Conservation (phyloP, 202 grass and related monocot genomes). For the Setaria viridis region DNA sequence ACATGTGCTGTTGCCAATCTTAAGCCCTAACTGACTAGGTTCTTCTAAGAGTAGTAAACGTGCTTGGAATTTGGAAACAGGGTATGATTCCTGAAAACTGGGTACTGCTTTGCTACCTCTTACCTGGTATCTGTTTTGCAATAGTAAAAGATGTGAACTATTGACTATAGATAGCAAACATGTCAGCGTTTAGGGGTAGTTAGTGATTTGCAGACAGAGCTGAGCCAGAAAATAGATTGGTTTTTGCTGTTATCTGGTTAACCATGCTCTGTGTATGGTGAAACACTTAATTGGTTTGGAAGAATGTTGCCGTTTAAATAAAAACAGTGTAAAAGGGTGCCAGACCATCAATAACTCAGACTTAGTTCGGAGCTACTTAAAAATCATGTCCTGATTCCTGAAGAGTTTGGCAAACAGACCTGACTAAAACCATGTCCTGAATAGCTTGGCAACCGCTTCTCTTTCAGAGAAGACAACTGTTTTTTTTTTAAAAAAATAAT, state of each 20-base stretch:
- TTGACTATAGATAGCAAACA: not conserved
- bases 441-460: not conserved
- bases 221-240: not conserved
- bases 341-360: not conserved
- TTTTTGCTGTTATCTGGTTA: not conserved
- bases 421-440: too few species aligned
- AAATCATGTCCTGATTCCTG: not conserved
- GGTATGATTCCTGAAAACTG: not conserved
- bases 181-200: not conserved
- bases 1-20: not conserved
- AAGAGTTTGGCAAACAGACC: not conserved
- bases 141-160: not conserved
- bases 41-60: not conserved
- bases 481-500: not conserved
- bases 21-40: not conserved
- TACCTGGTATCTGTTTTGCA: not conserved
- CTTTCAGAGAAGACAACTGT: not conserved
- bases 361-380: not conserved
- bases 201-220: not conserved
- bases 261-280: not conserved
- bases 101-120: not conserved
- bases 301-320: not conserved
- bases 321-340: not conserved
- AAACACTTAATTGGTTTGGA: not conserved
- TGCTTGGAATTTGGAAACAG: not conserved